Percentiles rank a stretch among this genome's conserved stretches.
Conservation (phyloP, 169 alveolate species). For the Eimeria zaria region DNA sequence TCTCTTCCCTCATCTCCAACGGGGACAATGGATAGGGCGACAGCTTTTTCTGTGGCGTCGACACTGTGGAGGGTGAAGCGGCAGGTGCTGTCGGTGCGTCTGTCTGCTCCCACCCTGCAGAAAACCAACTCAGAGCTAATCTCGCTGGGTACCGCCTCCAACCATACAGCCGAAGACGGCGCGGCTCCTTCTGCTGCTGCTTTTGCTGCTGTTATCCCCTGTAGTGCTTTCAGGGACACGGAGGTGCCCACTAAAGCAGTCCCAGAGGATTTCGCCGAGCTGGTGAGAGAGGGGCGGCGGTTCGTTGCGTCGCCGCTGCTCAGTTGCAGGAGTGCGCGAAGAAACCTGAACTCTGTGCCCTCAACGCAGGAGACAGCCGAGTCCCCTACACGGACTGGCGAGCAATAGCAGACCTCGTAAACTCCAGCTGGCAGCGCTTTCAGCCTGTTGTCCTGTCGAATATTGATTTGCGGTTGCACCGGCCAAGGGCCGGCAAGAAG, state of each 20-base stretch:
- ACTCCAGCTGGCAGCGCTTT: slow-evolving; percentile 35
- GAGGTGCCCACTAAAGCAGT: background rate
- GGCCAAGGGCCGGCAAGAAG: slow-evolving; percentile 66
- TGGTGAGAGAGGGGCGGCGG: background rate
- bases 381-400: slow-evolving; percentile 59
- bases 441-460: background rate
- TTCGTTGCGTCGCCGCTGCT: background rate
- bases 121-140: background rate
- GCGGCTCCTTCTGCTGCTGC: background rate
- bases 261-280: background rate
- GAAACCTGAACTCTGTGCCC: slow-evolving; percentile 29
- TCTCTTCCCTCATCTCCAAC: background rate
- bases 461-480: background rate
- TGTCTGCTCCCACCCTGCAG: slow-evolving; percentile 25
- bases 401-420: slow-evolving; percentile 68
- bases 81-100: slow-evolving; percentile 26
- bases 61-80: slow-evolving; percentile 24
- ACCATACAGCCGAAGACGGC: background rate
- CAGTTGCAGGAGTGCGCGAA: slow-evolving; percentile 39
- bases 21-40: slow-evolving; percentile 28
- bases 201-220: background rate
- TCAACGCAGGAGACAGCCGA: slow-evolving; percentile 15
- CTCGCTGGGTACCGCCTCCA: slow-evolving; percentile 20
- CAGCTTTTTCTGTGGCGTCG: background rate
- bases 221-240: background rate